Conservation (phyloP, 371 early-diverging fungal species). For the Rhizomucor miehei region DNA sequence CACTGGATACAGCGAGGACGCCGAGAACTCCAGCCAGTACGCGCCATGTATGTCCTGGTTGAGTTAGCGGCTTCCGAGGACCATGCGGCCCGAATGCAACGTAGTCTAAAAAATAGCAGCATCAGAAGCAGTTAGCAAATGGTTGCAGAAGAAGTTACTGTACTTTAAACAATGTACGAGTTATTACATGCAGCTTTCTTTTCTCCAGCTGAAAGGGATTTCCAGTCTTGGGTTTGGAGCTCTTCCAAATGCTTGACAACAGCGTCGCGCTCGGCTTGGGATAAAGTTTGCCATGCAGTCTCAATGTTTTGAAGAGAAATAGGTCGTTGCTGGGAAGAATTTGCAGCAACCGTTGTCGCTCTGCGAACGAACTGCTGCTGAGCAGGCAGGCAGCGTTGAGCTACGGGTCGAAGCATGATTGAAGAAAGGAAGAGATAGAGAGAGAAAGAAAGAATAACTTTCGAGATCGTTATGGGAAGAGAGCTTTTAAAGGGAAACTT, state of each 20-base stretch:
- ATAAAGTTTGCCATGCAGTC: too few relatives aligned
- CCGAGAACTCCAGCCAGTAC: constrained; percentile 68
- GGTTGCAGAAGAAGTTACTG: not conserved
- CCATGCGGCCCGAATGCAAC: constrained; percentile 95
- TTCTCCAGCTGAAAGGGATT: constrained; percentile 61
- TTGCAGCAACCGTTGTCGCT: too few relatives aligned
- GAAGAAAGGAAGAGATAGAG: too few relatives aligned
- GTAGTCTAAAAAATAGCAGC: constrained; percentile 53
- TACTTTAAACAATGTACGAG: not conserved
- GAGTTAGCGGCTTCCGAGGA: constrained; percentile 76
- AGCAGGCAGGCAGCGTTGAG: too few relatives aligned
- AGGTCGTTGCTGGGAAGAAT: too few relatives aligned
- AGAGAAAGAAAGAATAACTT: too few relatives aligned
- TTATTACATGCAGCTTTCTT: constrained; percentile 91
- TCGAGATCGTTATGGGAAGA: too few relatives aligned
- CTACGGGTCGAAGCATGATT: too few relatives aligned
- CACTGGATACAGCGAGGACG: constrained; percentile 57
- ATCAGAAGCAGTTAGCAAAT: not conserved
- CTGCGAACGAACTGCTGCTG: too few relatives aligned
- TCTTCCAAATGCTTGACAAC: constrained; percentile 51
- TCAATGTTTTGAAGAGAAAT: too few relatives aligned
- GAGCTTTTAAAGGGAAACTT: too few relatives aligned
- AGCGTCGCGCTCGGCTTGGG: too few relatives aligned
- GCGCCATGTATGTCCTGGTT: constrained; percentile 74
- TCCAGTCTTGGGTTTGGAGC: constrained; percentile 94